phyloP scores from a whole-genome alignment of 768 basidiomycete genomes.

The Gloeopeniophorella convolvens region DNA sequence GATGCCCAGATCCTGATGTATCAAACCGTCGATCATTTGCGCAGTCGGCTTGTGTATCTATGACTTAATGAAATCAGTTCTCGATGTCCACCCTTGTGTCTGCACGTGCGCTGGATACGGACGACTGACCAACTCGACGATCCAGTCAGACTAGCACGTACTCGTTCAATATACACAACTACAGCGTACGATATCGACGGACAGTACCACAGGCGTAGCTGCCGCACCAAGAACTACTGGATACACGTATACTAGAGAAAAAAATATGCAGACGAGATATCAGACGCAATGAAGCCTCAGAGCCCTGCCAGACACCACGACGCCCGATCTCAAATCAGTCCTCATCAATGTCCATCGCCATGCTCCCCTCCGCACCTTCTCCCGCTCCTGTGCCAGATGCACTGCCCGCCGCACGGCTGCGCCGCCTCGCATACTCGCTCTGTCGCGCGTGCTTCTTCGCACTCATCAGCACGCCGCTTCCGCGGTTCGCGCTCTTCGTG shows the following conservation, averaged over 20 bases:
- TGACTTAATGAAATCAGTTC: no score
- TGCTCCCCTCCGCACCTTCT: slow-evolving; percentile 4
- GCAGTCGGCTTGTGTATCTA: no score
- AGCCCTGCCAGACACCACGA: no score
- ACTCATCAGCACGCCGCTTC: slow-evolving; percentile 43
- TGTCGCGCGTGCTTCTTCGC: slow-evolving; percentile 70
- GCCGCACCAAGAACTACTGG: background rate
- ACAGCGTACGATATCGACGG: background rate
- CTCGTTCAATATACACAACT: slow-evolving; percentile 1
- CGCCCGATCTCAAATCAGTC: no score
- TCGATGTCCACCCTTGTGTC: no score
- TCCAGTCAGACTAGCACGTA: background rate
- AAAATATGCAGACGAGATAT: background rate
- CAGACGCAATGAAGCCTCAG: no score
- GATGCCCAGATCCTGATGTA: no score
- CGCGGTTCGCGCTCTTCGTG: slow-evolving; percentile 25
- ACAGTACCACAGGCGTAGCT: background rate
- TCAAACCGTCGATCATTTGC: no score
- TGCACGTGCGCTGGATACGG: no score
- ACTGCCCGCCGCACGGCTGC: slow-evolving; percentile 34
- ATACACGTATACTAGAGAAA: slow-evolving; percentile 6
- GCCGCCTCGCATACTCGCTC: slow-evolving; percentile 64
- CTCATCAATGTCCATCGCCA: slow-evolving; percentile 19
- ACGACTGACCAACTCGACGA: no score
- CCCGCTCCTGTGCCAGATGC: slow-evolving; percentile 1